Base-by-base conservation (phyloP, 257 asterid genomes). In the Solanum ahanhuiri region DNA sequence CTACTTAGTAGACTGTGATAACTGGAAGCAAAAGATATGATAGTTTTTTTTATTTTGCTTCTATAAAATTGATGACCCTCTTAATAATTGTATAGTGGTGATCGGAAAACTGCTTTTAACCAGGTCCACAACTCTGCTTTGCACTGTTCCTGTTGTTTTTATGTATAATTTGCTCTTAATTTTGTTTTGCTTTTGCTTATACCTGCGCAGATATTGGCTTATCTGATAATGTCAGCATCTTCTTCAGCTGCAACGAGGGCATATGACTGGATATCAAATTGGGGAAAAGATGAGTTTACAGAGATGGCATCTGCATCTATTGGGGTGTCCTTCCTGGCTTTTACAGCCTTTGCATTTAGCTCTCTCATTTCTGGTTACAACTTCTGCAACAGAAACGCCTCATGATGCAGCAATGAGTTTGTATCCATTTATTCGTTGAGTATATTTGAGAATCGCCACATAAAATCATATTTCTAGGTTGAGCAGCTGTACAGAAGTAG, bases 221-320 rank as follows among this genome's bases (percentile, higher is more conserved):
- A 96, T 90, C 95, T 96, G 63, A 86, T 96, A 83, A 93, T 94
- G 93, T 96, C 99, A 34, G 97, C 99, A 85, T 96, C 98, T 54
- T 95, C 98, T 3, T 94, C 98, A 3, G 95, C 99, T 11, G 98
- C 99, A 9, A 94, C 97, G 4, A 90, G 98, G 88, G 97, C 91
- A 77, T 90, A 90, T 31, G 99, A 94, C 88, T 95, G 99, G 99
- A 90, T 93, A 48, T 90, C 94, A 2, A 95, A 94, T 84, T 96
- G 98, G 99, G 99, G 98, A 1, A 92, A 91, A 30, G 99, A 96
- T 72, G 89, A 94, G 90, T 96, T 96, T 87, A 94, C 98, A 1
- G 37, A 91, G 88, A 96, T 94, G 99, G 98, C 98, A 1, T 90
- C 88, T 82, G 96, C 97, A 71, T 93, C 99, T 4, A 88, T 96